These are phyloP conservation scores for Eimeria sp. DNA, from an alignment of 169 alveolate genomes.

Conservation along the genomic window DNA sequence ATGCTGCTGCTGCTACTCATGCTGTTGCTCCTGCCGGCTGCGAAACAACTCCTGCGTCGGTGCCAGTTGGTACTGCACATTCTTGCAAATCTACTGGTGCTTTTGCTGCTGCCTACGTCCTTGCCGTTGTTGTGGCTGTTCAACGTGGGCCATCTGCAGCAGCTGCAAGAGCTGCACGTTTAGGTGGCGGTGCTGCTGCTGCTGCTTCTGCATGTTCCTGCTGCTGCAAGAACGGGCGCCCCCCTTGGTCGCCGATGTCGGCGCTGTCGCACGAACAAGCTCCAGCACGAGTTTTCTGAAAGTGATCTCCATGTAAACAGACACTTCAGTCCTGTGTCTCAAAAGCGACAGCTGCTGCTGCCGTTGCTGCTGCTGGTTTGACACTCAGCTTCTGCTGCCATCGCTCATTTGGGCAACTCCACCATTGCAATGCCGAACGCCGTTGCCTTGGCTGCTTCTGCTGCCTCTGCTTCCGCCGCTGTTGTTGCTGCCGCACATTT, in stretches of 20 bases:
- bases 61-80: background rate
- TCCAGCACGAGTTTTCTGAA: background rate
- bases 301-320: background rate
- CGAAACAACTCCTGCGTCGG: background rate
- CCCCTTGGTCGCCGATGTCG: background rate
- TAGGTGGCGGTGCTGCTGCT: background rate
- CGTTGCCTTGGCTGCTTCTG: background rate
- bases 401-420: no score
- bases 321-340: background rate
- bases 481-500: no score
- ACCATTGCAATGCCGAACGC: no score
- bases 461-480: no score
- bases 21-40: background rate
- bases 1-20: background rate
- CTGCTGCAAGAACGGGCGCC: background rate
- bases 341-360: no score
- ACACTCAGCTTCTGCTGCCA: no score
- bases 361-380: no score
- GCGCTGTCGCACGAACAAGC: background rate
- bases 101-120: no score
- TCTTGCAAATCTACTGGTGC: background rate
- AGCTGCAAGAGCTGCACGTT: background rate
- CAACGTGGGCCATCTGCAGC: background rate
- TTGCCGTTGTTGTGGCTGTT: background rate
- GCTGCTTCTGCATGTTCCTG: constrained; percentile 10